A percentile compares a stretch with the other conserved stretches of the same genome.
These are phyloP conservation scores for Fusarium acutatum DNA, from an alignment of 2,329 filamentous ascomycete species.

Conservation along the genomic window DNA sequence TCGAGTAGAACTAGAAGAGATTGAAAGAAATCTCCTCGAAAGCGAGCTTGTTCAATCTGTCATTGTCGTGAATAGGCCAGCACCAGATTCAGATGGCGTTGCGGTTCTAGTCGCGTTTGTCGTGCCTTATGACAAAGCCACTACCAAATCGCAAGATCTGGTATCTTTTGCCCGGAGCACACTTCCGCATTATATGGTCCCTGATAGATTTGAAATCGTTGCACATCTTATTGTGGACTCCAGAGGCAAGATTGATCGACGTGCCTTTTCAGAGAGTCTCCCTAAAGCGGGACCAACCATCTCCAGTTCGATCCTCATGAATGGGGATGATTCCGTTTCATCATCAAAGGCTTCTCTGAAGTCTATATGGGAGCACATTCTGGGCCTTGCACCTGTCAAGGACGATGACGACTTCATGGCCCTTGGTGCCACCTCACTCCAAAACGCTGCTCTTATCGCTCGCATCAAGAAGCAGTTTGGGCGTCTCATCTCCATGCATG, in stretches of 20 bases:
- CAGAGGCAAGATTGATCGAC: neutral
- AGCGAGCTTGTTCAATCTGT: neutral
- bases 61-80: neutral
- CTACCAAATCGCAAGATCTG: neutral
- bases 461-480: neutral
- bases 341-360: neutral
- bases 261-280: neutral
- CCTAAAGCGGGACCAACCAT: rapidly evolving
- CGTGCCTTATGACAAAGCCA: neutral
- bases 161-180: neutral
- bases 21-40: neutral
- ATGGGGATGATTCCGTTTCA: neutral
- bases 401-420: neutral
- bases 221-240: neutral
- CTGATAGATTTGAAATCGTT: neutral
- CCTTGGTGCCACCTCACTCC: neutral
- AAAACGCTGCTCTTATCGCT: slow-evolving; percentile 1
- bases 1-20: neutral
- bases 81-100: neutral
- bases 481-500: neutral
- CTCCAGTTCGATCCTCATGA: neutral
- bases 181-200: neutral
- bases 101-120: neutral
- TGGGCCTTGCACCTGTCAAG: neutral
- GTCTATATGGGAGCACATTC: neutral